phyloP scores from a whole-genome alignment of 139 green algal species.

The Chlorella vulgaris region DNA sequence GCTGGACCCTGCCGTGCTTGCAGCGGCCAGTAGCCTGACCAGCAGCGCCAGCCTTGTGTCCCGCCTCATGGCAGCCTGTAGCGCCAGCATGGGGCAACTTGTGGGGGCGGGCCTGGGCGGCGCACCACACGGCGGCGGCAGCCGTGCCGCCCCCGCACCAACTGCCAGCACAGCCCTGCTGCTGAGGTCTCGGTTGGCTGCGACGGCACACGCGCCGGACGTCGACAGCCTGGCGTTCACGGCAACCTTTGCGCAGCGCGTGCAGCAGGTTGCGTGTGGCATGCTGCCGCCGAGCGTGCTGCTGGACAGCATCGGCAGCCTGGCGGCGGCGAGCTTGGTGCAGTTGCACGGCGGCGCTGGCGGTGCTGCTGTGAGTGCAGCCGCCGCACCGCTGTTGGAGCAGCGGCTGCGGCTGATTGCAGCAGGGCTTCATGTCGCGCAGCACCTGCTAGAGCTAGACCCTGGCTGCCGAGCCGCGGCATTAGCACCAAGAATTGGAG shows the following conservation, averaged over 20 bases:
- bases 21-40: conserved; percentile 9
- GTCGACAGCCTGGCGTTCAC: conserved; percentile 7
- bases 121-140: neutral
- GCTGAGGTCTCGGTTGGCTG: neutral
- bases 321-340: conserved; percentile 7
- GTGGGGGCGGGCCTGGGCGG: too few species aligned
- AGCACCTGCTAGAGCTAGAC: conserved; percentile 24
- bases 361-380: neutral
- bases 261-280: conserved; percentile 33
- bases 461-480: neutral
- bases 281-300: neutral
- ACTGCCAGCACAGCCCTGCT: conserved; percentile 1
- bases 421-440: conserved; percentile 10
- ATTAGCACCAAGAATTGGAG: neutral
- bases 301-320: conserved; percentile 12
- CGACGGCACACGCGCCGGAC: neutral
- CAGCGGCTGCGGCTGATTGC: conserved; percentile 9
- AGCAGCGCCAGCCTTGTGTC: neutral
- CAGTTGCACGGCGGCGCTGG: neutral
- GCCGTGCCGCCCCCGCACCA: neutral
- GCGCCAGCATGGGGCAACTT: conserved; percentile 9
- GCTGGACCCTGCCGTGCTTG: conserved; percentile 26
- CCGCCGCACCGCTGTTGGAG: neutral
- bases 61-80: conserved; percentile 22
- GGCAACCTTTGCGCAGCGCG: neutral